phyloP scores from a whole-genome alignment of 2,329 filamentous ascomycete genomes.

The Venturiaceae sp. region DNA sequence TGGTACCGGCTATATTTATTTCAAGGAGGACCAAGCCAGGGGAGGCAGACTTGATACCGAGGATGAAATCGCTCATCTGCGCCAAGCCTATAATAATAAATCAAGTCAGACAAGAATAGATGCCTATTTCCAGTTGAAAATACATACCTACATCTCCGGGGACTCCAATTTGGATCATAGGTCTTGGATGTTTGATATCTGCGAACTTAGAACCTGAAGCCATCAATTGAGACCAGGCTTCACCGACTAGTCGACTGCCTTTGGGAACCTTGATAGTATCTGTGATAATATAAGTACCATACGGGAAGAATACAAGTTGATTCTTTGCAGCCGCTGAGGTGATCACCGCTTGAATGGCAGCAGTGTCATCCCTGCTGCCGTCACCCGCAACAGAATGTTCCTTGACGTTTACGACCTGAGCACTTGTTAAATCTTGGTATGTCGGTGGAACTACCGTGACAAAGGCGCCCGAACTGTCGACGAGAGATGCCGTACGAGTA shows the following conservation, averaged over 20 bases:
- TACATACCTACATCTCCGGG: conserved; percentile 55
- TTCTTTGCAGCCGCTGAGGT: neutral
- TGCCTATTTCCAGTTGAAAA: conserved; percentile 36
- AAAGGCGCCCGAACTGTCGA: conserved; percentile 74
- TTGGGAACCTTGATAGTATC: neutral
- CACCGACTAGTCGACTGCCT: neutral
- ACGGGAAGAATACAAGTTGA: neutral
- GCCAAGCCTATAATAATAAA: neutral
- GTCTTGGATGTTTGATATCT: conserved; percentile 60
- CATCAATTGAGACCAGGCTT: neutral
- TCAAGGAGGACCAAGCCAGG: too few relatives aligned
- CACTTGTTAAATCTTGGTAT: neutral
- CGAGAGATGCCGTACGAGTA: too few relatives aligned
- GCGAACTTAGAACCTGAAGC: conserved; percentile 43
- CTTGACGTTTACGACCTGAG: neutral
- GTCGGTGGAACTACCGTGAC: conserved; percentile 38
- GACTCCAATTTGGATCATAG: conserved; percentile 56
- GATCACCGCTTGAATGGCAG: neutral
- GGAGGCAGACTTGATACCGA: neutral
- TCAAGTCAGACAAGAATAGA: neutral
- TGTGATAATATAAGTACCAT: neutral
- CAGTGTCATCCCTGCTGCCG: conserved; percentile 32
- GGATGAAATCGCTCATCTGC: neutral
- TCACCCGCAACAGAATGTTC: conserved; percentile 43
- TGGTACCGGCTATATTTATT: too few relatives aligned